phyloP scores from a whole-genome alignment of 768 basidiomycete genomes.

The Tylopilus sp. region DNA sequence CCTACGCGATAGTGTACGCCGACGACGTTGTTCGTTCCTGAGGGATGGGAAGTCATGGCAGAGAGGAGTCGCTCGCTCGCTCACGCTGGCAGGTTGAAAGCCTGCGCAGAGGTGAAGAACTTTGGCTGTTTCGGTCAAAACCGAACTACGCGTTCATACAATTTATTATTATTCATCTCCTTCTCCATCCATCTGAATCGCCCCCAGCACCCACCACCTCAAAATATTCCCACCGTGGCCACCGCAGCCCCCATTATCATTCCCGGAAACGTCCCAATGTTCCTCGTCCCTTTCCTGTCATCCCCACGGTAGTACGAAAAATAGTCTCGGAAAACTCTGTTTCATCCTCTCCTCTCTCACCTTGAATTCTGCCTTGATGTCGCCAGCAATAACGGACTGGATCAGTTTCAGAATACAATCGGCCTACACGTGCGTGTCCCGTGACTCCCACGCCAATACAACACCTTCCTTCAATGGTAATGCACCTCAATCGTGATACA shows the following conservation, averaged over 20 bases:
- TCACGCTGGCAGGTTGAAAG: constrained; percentile 18
- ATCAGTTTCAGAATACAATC: constrained; percentile 2
- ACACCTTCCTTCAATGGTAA: not conserved
- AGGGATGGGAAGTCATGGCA: constrained; percentile 53
- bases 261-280: not conserved
- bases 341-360: not conserved
- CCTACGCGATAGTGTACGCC: constrained; percentile 98
- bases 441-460: not conserved
- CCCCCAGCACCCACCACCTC: not conserved
- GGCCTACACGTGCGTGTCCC: not conserved
- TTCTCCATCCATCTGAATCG: constrained; percentile 6
- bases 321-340: constrained; percentile 28
- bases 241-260: not conserved
- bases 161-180: not conserved
- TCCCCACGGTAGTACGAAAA: not conserved
- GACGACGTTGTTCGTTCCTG: constrained; percentile 73
- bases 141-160: constrained; percentile 14
- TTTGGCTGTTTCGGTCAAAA: constrained; percentile 29
- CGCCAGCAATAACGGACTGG: not conserved
- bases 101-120: constrained; percentile 29
- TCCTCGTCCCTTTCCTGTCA: not conserved
- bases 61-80: constrained; percentile 8
- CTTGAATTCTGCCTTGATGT: not conserved
- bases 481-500: not conserved
- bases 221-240: no score